Conservation (phyloP, 106 monocot species). For the Allium sativum region DNA sequence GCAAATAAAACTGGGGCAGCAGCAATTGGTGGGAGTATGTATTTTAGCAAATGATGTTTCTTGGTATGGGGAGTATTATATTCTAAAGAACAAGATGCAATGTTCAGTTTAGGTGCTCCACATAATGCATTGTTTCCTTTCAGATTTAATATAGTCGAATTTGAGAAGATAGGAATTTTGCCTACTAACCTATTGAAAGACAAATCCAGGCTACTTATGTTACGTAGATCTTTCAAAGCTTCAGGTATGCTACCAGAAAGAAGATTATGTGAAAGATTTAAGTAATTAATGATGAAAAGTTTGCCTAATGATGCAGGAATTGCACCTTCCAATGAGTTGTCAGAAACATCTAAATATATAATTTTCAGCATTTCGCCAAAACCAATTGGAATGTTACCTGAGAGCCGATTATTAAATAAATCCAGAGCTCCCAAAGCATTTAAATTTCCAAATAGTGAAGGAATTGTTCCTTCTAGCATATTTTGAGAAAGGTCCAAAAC, state of each 20-base stretch:
- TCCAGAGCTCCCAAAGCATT: background rate
- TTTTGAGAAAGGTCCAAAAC: background rate
- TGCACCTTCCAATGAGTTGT: background rate
- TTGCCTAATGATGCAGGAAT: slow-evolving; percentile 1
- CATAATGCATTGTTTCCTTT: background rate
- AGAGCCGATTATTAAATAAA: slow-evolving; percentile 4
- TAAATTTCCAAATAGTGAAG: slow-evolving; percentile 2
- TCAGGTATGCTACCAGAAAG: slow-evolving; percentile 14
- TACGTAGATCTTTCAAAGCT: slow-evolving; percentile 2
- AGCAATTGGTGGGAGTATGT: background rate
- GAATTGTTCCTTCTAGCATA: background rate
- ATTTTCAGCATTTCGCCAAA: background rate
- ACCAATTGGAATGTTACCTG: slow-evolving; percentile 10
- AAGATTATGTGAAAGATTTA: slow-evolving; percentile 5
- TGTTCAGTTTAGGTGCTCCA: background rate
- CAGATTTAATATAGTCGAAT: background rate
- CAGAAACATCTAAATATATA: background rate
- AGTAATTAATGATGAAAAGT: background rate
- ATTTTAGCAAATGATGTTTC: background rate
- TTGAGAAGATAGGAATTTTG: background rate
- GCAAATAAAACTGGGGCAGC: background rate
- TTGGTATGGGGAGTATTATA: background rate
- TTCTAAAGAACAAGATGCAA: slow-evolving; percentile 1
- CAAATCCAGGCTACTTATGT: slow-evolving; percentile 1
- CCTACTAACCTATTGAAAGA: slow-evolving; percentile 4